These are phyloP conservation scores for Arachnopeziza araneosa DNA, from an alignment of 2,329 filamentous ascomycete genomes.

Conservation along the genomic window DNA sequence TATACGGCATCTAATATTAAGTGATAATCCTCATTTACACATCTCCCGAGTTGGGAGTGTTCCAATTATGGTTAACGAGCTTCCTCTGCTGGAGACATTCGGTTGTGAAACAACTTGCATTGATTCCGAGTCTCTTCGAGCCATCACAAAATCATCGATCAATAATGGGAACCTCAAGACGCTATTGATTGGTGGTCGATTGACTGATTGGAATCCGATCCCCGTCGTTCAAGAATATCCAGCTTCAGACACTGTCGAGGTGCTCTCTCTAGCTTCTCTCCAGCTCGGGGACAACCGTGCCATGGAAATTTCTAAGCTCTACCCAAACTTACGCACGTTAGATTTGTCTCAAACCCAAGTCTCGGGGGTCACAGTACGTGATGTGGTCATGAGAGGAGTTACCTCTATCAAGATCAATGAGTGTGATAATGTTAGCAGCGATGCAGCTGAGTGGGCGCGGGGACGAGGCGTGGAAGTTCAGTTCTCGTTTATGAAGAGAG, in stretches of 20 bases:
- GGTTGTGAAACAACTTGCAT: conserved; percentile 18
- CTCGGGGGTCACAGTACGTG: conserved; percentile 31
- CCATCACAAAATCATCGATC: conserved; percentile 15
- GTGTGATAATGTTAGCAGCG: conserved; percentile 22
- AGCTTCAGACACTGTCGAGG: conserved; percentile 19
- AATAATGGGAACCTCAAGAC: conserved; percentile 20
- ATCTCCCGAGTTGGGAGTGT: conserved; percentile 1
- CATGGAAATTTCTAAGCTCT: conserved; percentile 19
- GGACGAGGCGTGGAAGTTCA: conserved; percentile 23
- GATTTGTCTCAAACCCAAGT: conserved; percentile 24
- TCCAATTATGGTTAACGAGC: not conserved
- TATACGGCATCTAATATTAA: conserved; percentile 23
- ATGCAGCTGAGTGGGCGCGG: conserved; percentile 31
- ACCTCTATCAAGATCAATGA: conserved; percentile 23
- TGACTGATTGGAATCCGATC: not conserved
- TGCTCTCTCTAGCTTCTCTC: conserved; percentile 17
- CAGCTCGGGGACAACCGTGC: conserved; percentile 14
- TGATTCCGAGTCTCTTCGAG: conserved; percentile 5
- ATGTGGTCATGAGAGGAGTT: conserved; percentile 27
- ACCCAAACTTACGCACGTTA: conserved; percentile 24
- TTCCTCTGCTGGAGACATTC: conserved; percentile 27
- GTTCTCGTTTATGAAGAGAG: conserved; percentile 9
- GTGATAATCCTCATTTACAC: conserved; percentile 11
- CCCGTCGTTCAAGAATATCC: conserved; percentile 18
- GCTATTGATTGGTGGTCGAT: conserved; percentile 20